Conservation (phyloP, 176 grass and related monocot species). For the Aegilops longissima region DNA sequence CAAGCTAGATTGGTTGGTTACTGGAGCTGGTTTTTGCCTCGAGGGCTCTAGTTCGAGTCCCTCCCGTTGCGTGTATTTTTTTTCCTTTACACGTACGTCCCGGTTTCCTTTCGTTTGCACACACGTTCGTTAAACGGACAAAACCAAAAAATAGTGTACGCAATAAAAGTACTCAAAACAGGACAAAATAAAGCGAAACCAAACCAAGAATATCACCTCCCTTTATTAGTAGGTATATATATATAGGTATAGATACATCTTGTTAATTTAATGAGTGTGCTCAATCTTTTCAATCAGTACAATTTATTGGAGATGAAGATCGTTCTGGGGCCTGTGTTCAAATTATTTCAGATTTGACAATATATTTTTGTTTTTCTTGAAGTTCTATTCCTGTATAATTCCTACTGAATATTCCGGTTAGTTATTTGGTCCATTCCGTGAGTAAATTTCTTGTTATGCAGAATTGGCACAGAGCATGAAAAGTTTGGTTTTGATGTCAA, state of each 20-base stretch:
- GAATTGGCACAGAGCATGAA: conserved; percentile 98
- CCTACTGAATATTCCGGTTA: not conserved
- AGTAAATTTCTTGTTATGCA: conserved; percentile 30
- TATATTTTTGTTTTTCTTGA: not conserved
- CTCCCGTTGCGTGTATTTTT: too few species aligned
- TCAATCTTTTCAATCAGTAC: not conserved
- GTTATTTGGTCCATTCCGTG: not conserved
- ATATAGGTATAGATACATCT: not conserved
- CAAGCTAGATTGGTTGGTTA: too few species aligned
- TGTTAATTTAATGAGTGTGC: not conserved
- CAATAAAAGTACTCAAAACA: too few species aligned
- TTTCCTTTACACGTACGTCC: too few species aligned
- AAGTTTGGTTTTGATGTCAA: conserved; percentile 95
- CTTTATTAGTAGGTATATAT: too few species aligned
- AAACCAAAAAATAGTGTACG: too few species aligned
- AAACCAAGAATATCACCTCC: too few species aligned
- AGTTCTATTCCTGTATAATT: not conserved
- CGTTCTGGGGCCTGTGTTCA: not conserved
- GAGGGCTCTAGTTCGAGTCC: too few species aligned
- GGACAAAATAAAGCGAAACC: too few species aligned
- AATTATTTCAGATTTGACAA: not conserved
- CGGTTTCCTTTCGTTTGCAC: too few species aligned
- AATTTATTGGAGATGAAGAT: not conserved
- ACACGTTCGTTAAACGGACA: too few species aligned
- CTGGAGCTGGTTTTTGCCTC: too few species aligned